Evolutionary conservation across 1,284 basidiomycete genomes (phyloP).

Genomic region (Abortiporus biennis): DNA sequence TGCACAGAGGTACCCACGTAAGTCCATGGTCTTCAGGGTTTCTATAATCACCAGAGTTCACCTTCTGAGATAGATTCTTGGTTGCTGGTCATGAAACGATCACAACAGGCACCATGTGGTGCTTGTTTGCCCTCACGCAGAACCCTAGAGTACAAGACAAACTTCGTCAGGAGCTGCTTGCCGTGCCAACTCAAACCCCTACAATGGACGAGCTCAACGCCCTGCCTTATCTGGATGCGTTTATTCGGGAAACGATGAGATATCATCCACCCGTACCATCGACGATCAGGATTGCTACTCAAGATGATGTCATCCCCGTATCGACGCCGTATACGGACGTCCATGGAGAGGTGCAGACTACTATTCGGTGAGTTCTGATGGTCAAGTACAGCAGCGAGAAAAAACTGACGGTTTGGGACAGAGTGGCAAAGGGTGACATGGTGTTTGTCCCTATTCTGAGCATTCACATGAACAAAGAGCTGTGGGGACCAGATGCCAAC

Average conservation of each 20-base stretch:
- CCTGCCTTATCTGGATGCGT: slow-evolving; percentile 56
- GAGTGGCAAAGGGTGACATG: slow-evolving; percentile 36
- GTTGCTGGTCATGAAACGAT: slow-evolving; percentile 75
- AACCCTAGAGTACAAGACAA: slow-evolving; percentile 52
- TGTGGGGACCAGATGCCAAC: slow-evolving; percentile 52
- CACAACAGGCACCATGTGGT: slow-evolving; percentile 41
- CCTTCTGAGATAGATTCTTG: slow-evolving; percentile 31
- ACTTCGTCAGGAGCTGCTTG: slow-evolving; percentile 62
- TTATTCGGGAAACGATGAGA: slow-evolving; percentile 67
- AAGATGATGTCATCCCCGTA: slow-evolving; percentile 42
- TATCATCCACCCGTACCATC: slow-evolving; percentile 55
- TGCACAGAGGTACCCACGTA: slow-evolving; percentile 39
- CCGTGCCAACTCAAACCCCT: slow-evolving; percentile 26
- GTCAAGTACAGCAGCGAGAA: background rate
- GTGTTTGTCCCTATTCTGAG: slow-evolving; percentile 42
- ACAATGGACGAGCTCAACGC: slow-evolving; percentile 56
- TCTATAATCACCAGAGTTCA: background rate
- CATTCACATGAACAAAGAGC: slow-evolving; percentile 36
- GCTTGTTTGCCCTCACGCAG: slow-evolving; percentile 56
- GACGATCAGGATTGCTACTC: slow-evolving; percentile 42
- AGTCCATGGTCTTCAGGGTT: background rate
- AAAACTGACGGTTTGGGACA: slow-evolving; percentile 12
- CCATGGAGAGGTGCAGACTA: slow-evolving; percentile 21
- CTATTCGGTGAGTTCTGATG: slow-evolving; percentile 20
- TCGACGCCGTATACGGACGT: slow-evolving; percentile 23